Percentiles rank a stretch among this genome's conserved stretches.
Evolutionary conservation across 768 basidiomycete species (phyloP).

Genomic region (Leccinellum luteum): DNA sequence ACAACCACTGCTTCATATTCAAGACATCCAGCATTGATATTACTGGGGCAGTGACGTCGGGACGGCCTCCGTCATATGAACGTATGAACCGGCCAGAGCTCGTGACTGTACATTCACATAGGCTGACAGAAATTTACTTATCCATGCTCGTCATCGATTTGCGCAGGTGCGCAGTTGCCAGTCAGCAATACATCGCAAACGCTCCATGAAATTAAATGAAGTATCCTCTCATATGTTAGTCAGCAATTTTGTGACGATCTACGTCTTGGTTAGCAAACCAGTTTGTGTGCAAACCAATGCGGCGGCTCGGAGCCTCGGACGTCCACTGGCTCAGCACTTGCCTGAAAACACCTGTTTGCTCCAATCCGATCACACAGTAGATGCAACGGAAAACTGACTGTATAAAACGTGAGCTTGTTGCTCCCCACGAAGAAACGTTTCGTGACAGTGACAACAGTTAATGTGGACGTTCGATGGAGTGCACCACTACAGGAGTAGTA

Average conservation of each 20-base stretch:
- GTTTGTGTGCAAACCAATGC: conserved; percentile 49
- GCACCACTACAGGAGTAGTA: conserved; percentile 58
- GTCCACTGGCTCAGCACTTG: conserved; percentile 65
- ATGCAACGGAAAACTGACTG: not conserved
- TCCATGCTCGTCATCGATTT: not conserved
- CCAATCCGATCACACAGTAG: conserved; percentile 6
- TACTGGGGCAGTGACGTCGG: not conserved
- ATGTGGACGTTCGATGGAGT: conserved; percentile 25
- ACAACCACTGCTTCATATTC: conserved; percentile 34
- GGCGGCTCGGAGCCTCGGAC: conserved; percentile 59
- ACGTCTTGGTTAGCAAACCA: conserved; percentile 8
- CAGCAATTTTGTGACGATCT: not conserved
- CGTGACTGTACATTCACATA: conserved; percentile 47
- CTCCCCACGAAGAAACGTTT: conserved; percentile 48
- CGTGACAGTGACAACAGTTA: conserved; percentile 7
- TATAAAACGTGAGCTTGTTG: conserved; percentile 70
- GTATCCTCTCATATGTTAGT: conserved; percentile 76
- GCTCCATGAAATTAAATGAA: not conserved
- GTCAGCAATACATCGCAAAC: not conserved
- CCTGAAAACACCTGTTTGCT: conserved; percentile 48
- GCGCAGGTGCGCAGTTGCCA: not conserved
- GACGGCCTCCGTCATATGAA: conserved; percentile 24
- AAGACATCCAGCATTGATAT: not conserved
- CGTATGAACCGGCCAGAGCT: conserved; percentile 30
- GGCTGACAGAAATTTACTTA: conserved; percentile 40